phyloP scores from a whole-genome alignment of 148 eudicot species.

The Persicaria tinctoria region DNA sequence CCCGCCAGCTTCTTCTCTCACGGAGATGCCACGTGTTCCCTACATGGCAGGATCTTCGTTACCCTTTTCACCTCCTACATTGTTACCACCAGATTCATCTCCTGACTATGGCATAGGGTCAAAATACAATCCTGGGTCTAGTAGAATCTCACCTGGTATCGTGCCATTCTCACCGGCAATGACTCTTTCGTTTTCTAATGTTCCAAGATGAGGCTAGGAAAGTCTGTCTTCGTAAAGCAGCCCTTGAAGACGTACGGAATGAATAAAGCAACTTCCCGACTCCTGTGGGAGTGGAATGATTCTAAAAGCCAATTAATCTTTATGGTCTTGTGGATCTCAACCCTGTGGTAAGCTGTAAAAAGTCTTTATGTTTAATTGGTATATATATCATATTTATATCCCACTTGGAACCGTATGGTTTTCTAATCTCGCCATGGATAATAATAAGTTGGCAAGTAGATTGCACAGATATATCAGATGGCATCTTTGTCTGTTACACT shows the following conservation, averaged over 20 bases:
- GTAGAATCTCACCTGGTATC: conserved; percentile 26
- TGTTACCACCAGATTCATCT: conserved; percentile 33
- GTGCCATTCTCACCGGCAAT: conserved; percentile 27
- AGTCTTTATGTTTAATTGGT: background rate
- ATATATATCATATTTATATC: background rate
- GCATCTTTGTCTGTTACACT: background rate
- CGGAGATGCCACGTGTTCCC: conserved; percentile 55
- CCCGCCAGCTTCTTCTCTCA: conserved; percentile 57
- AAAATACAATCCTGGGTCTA: background rate
- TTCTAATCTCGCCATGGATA: background rate
- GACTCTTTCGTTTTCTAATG: conserved; percentile 23
- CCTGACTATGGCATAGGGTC: conserved; percentile 20
- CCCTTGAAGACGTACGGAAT: background rate
- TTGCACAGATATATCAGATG: background rate
- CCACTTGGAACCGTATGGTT: background rate
- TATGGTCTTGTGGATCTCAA: background rate
- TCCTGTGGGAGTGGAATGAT: background rate
- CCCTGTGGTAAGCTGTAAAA: background rate
- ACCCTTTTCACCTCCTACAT: conserved; percentile 30
- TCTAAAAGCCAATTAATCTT: background rate
- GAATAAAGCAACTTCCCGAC: background rate
- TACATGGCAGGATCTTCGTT: conserved; percentile 35
- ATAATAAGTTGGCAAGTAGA: background rate
- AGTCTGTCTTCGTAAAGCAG: background rate
- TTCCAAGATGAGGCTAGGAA: conserved; percentile 20